Base-by-base conservation (phyloP, 129 eudicot species). In the Gnaphalium uliginosum region DNA sequence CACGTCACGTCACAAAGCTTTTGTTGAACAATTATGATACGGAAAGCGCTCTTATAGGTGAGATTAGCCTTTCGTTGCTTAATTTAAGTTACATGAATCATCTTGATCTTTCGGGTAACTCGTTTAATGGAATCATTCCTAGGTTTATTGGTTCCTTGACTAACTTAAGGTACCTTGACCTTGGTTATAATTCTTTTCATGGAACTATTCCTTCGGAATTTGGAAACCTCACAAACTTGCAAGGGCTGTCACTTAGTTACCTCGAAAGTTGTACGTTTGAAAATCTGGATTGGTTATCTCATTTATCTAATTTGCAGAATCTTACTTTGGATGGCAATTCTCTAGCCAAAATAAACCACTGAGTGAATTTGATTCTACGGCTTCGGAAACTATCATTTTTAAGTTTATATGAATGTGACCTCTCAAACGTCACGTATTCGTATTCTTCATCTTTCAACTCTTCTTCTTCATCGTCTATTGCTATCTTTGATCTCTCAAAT, bases 161-260 rank as follows among this genome's bases (percentile, higher is more conserved):
- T 6, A 8, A 65, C 6, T 32, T 65, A 65, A 30, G 24, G 13
- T 29, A 1, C 14, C 69, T 65, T 65, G 1, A 17, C 5, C 69
- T 65, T 32, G 24, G 2, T 30, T 6, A 3, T 6, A 65, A 65
- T 32, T 2, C 6, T 8, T 18, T 29, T 32, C 18, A 1, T 5
- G 74, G 74, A 25, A 8, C 8, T 60, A 48, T 69, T 51, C 75
- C 75, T 18, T 29, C 19, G 0, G 64, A 27, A 56, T 30, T 51
- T 51, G 75, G 64, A 8, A 71, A 71, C 46, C 75, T 71, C 64
- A 51, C 75, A 23, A n/a, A 71, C n/a, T 53, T 71, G 64, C 19
- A 30, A 71, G 0, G 4, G 0, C 48, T 71, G 5, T 9, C 3
- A 2, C 46, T 53, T 27, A 14, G n/a, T 8, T 15, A 0, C 24